Evolutionary conservation across 495 filamentous ascomycete species (phyloP).

Genomic region (Paragyromitra xinjiangensis): DNA sequence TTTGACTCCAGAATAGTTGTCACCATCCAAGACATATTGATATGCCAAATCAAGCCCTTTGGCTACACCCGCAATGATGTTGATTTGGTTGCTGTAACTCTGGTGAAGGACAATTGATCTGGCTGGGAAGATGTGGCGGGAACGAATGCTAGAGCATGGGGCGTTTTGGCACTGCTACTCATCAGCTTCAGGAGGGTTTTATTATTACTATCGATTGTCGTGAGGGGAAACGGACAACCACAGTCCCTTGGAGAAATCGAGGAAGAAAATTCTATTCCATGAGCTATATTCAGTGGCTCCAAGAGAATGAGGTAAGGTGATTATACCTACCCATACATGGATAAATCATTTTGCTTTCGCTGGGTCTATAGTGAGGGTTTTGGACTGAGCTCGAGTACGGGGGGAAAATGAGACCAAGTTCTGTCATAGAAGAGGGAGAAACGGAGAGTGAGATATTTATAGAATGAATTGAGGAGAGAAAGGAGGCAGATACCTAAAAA

Average conservation of each 20-base stretch:
- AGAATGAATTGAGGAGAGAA: no score
- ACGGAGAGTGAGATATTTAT: no score
- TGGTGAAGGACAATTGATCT: background rate
- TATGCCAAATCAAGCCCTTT: background rate
- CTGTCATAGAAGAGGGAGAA: no score
- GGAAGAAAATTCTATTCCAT: background rate
- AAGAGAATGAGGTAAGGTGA: background rate
- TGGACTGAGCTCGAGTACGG: no score
- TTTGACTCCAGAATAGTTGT: background rate
- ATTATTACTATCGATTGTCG: no score
- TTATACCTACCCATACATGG: background rate
- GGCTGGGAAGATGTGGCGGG: background rate
- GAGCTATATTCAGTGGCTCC: background rate
- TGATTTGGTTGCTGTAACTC: background rate
- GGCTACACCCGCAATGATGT: background rate
- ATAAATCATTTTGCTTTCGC: background rate
- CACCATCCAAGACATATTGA: background rate
- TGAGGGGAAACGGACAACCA: background rate
- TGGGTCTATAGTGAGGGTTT: no score
- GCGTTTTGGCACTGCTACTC: background rate
- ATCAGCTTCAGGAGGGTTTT: background rate
- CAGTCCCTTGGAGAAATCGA: background rate
- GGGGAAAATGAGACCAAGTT: no score
- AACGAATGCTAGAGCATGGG: constrained; percentile 1
- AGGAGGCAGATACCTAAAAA: no score